Conservation (phyloP, 139 green algal species). For the Chlamydomonas sphaeroides region DNA sequence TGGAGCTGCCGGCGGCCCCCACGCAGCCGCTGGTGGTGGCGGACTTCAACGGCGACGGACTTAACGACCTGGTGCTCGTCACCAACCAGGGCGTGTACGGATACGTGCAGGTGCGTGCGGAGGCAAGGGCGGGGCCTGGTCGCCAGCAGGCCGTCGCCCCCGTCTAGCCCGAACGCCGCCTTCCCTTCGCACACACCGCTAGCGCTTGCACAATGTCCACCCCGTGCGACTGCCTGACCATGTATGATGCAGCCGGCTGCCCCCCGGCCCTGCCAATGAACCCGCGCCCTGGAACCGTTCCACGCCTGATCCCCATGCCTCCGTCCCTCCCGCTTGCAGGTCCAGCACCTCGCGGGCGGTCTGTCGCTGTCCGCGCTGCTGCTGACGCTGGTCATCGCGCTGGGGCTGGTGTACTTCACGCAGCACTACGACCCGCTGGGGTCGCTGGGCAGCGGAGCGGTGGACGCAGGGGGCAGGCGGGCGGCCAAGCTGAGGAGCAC, state of each 20-base stretch:
- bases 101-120: slow-evolving; percentile 65
- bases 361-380: slow-evolving; percentile 85
- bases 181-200: no score
- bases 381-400: slow-evolving; percentile 83
- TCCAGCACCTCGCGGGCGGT: slow-evolving; percentile 74
- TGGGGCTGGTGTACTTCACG: slow-evolving; percentile 83
- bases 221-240: no score
- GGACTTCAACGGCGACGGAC: slow-evolving; percentile 92
- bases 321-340: no score
- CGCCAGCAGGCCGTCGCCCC: not conserved
- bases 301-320: no score
- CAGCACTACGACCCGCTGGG: slow-evolving; percentile 62
- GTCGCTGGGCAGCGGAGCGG: not conserved
- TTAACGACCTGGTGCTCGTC: slow-evolving; percentile 89
- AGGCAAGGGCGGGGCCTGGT: not conserved
- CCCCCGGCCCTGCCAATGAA: no score
- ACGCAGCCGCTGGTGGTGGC: slow-evolving; percentile 62
- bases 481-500: slow-evolving; percentile 60
- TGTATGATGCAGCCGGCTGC: no score
- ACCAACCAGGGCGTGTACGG: slow-evolving; percentile 52
- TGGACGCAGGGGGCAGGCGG: not conserved
- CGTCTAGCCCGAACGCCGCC: no score
- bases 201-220: no score
- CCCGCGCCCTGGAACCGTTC: no score
- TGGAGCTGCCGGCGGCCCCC: slow-evolving; percentile 74